Evolutionary conservation across 306 rosid species (phyloP), one percentile per base, ranked within the genome.

Genomic region (Dalbergia cochinchinensis): DNA sequence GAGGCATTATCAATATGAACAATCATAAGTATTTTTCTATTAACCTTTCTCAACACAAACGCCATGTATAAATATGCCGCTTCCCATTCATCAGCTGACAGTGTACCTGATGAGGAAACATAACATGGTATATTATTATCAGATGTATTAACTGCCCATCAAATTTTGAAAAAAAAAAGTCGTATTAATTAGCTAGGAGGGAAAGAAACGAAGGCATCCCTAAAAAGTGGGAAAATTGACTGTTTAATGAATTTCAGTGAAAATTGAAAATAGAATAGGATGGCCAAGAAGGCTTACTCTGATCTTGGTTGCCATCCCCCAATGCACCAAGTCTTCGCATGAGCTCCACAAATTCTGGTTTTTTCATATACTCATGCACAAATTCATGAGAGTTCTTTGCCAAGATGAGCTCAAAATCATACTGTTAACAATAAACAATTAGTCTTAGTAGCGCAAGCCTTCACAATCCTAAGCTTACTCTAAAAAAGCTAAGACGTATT

Each of bases 231-330:
- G 50, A 37, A 68, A 71, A 55, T 8, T 35, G n/a, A 1, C 4
- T 48, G 78, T 19, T 57, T 33, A 19, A 71, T 55, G 66, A 48
- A 44, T 16, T 20, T 64, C 57, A 18, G 20, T 19, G 33, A 65
- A 42, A 74, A 50, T 2, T 73, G 53, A 41, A 60, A 33, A 60
- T 31, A 73, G 8, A 18, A 67, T 12, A 54, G 81, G 18, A 31
- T 13, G 39, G 72, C 64, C 54, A 71, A 13, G 14, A 39, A 60
- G 58, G 51, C 86, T 62, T 90, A 92, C 96, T 91, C 39, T 83
- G 94, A 87, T 93, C 99, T 82, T 88, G 98, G 89, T 88, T 96
- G 31, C 97, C 93, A 76, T 96, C 99, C 71, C 99, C 99, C 88
- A 96, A 86, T 72, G 99, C 99, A 58, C 98, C 99, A 7, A 93